These are phyloP conservation scores for Myxozyma vanderwaltii DNA, from an alignment of 805 yeast genomes.

Conservation along the genomic window DNA sequence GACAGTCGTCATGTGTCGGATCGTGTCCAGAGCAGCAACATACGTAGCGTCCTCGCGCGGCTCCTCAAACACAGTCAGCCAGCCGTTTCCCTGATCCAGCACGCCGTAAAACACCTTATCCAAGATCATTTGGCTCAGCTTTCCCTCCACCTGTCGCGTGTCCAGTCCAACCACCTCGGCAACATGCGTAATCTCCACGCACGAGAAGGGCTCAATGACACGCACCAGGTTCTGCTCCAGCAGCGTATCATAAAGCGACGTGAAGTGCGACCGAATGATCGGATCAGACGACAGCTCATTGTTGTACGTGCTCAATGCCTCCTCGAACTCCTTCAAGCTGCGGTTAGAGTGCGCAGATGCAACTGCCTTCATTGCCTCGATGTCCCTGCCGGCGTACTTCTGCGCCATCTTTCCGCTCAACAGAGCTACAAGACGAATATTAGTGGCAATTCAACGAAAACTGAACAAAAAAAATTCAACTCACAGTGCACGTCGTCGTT, in stretches of 20 bases:
- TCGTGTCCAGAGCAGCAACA: slow-evolving; percentile 80
- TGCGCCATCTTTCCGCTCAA: slow-evolving; percentile 71
- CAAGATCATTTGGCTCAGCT: slow-evolving; percentile 92
- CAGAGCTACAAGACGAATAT: slow-evolving; percentile 42
- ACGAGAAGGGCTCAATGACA: slow-evolving; percentile 92
- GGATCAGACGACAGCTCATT: slow-evolving; percentile 80
- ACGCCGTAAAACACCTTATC: slow-evolving; percentile 96
- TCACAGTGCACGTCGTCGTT: slow-evolving; percentile 77
- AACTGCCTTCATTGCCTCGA: slow-evolving; percentile 95
- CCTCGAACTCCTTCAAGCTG: slow-evolving; percentile 86
- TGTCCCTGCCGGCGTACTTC: slow-evolving; percentile 77
- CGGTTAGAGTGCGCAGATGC: slow-evolving; percentile 87
- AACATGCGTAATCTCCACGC: slow-evolving; percentile 90
- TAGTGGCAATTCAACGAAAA: background rate
- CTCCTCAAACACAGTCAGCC: slow-evolving; percentile 89
- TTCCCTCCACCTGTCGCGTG: slow-evolving; percentile 86
- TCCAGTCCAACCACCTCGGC: slow-evolving; percentile 87
- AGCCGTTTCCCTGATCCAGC: slow-evolving; percentile 96
- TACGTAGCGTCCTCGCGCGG: slow-evolving; percentile 87
- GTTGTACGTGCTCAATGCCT: slow-evolving; percentile 67
- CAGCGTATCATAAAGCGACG: slow-evolving; percentile 87
- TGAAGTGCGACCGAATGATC: slow-evolving; percentile 86
- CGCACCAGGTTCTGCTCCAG: slow-evolving; percentile 91
- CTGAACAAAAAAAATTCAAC: background rate
- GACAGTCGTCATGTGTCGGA: slow-evolving; percentile 81